Evolutionary conservation across 148 eudicot species (phyloP), one percentile per base, ranked within the genome.

Genomic region (Salicornia ramosissima): DNA sequence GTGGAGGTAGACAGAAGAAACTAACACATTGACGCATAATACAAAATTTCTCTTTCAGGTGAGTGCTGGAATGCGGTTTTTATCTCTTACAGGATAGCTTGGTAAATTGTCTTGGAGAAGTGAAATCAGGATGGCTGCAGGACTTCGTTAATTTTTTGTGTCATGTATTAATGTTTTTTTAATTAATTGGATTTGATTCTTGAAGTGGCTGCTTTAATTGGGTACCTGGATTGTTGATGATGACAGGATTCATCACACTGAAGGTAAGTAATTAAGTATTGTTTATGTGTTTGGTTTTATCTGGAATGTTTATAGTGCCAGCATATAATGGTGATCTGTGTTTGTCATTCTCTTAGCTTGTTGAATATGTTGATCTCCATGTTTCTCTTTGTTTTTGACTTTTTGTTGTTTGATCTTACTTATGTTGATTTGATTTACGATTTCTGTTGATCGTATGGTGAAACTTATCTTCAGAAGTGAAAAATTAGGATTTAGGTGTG

Each of bases 251-350:
- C 65, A 36, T 62, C 12, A 47, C 65, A 10, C 47, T 62, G 46
- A 56, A 61, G 69, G 65, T 64, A 33, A 61, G 70, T 60, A 31
- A n/a, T n/a, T n/a, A n/a, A n/a, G n/a, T n/a, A n/a, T n/a, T 25
- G 18, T 39, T 46, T 54, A 56, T 39, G 36, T 31, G 3, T 54
- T 34, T 63, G 53, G 5, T 50, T 42, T 56, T 33, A 61, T 30
- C 30, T 61, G 30, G 33, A n/a, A 60, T 52, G 54, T 28, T 59
- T 66, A 42, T 36, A 39, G 31, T 65, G 22, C 2, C 7, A 51
- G 12, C 12, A 2, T 24, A 14, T 56, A n/a, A n/a, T n/a, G 57
- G 64, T 30, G 49, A 21, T 47, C 39, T 14, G 4, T 33, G 19
- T 22, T 13, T 19, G 54, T 65, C 29, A 53, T 75, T 13, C 50